Evolutionary conservation across 371 early-diverging fungal species (phyloP), one percentile per base, ranked within the genome.

Genomic region (Basidiobolus heterosporus): DNA sequence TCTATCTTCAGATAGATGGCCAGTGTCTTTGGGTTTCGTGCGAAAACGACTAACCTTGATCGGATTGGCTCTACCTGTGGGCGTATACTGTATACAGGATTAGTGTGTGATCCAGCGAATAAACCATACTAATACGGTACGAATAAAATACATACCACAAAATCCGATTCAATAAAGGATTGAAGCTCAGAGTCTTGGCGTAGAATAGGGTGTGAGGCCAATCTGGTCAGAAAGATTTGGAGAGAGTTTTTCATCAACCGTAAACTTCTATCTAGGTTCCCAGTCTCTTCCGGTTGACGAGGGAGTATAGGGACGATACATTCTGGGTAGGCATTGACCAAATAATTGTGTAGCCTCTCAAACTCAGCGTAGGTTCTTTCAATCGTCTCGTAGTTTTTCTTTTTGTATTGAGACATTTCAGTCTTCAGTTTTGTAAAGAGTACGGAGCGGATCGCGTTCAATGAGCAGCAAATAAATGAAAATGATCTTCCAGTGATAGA

Each of bases 111-210:
- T 3, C 9, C 9, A 9, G 30, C 5, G 5, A 5, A 30, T 9
- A 3, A 9, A 30, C 30, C 30, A 5, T 9, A 30, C 3, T 9
- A 30, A 30, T 5, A 30, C 30, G 9, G 9, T 9, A 3, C 9
- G 5, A 30, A 9, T 30, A 30, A 9, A 30, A 36, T 15, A 4
- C 54, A 13, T 54, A 67, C 71, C 9, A 60, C 60, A 65, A 70
- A 67, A 22, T 64, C 62, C 35, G 68, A 56, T 44, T 69, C 70
- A 9, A 69, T 64, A 54, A 69, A 69, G 47, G 63, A 60, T 20
- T 61, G 57, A 38, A 69, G 54, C 59, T 70, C 70, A 36, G 66
- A 59, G 57, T 69, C 70, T 38, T 60, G 58, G 21, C 55, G 49
- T 37, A 69, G 38, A 22, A 68, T 48, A 24, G 63, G 61, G 18